phyloP scores from a whole-genome alignment of 2,329 filamentous ascomycete species.

The Aspergillus amoenus region DNA sequence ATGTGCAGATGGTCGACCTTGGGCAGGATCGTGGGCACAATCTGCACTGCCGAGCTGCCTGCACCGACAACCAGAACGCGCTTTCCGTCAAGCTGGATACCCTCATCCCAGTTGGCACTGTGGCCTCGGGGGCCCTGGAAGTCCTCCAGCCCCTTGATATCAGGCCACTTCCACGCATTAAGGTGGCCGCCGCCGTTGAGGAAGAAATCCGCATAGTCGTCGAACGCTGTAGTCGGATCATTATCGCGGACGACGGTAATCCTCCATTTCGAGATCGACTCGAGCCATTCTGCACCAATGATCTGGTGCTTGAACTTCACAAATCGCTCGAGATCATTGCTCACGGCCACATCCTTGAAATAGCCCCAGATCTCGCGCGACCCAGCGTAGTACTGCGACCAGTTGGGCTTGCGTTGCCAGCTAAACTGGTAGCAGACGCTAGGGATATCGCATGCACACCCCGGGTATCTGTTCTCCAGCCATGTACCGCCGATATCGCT shows the following conservation, averaged over 20 bases:
- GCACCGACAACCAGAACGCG: slow-evolving; percentile 33
- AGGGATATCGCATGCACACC: slow-evolving; percentile 7
- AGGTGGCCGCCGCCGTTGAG: not conserved
- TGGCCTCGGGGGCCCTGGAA: slow-evolving; percentile 47
- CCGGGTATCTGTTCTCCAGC: not conserved
- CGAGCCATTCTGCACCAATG: slow-evolving; percentile 3
- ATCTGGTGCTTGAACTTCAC: slow-evolving; percentile 4
- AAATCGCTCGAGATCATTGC: slow-evolving; percentile 2
- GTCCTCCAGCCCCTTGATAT: slow-evolving; percentile 44
- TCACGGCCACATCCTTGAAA: slow-evolving; percentile 7
- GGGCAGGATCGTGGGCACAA: slow-evolving; percentile 28
- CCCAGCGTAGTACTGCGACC: slow-evolving; percentile 8
- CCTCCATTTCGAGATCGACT: not conserved
- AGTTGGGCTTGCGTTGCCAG: slow-evolving; percentile 12
- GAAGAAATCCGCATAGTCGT: not conserved
- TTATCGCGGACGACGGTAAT: not conserved
- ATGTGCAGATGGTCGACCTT: slow-evolving; percentile 35
- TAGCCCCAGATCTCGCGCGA: slow-evolving; percentile 8
- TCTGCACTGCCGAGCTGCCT: slow-evolving; percentile 40
- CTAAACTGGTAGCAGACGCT: slow-evolving; percentile 8
- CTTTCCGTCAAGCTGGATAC: slow-evolving; percentile 32
- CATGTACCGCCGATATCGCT: not conserved
- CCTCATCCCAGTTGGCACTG: slow-evolving; percentile 30
- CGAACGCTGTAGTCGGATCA: not conserved
- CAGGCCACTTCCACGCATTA: slow-evolving; percentile 34